Conservation (phyloP, 2,329 filamentous ascomycete species). For the Curvularia spicifera region DNA sequence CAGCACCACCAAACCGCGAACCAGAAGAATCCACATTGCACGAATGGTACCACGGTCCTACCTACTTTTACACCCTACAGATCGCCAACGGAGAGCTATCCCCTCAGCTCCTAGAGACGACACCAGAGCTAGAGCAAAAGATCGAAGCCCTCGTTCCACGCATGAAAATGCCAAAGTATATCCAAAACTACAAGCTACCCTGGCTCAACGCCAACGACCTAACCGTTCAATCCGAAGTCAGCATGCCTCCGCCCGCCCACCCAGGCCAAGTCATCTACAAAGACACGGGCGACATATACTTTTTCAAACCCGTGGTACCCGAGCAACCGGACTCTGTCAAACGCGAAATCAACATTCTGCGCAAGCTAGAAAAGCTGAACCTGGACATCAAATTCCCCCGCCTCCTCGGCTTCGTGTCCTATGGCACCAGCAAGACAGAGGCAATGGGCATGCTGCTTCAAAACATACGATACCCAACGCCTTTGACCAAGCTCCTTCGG, state of each 20-base stretch:
- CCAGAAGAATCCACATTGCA: slow-evolving; percentile 23
- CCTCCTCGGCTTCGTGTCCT: slow-evolving; percentile 20
- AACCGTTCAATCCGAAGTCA: slow-evolving; percentile 25
- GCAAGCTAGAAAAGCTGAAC: slow-evolving; percentile 14
- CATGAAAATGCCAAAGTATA: slow-evolving; percentile 28
- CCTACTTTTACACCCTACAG: slow-evolving; percentile 24
- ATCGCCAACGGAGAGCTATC: slow-evolving; percentile 12
- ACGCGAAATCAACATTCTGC: slow-evolving; percentile 26
- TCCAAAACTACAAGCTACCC: slow-evolving; percentile 24
- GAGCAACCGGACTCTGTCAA: slow-evolving; percentile 22
- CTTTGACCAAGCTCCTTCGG: slow-evolving; percentile 23
- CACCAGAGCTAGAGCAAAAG: slow-evolving; percentile 14
- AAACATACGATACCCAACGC: slow-evolving; percentile 18
- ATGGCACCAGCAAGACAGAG: slow-evolving; percentile 20
- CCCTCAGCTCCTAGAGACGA: slow-evolving; percentile 17
- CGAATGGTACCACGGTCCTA: slow-evolving; percentile 30
- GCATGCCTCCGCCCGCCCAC: slow-evolving; percentile 26
- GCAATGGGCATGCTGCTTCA: slow-evolving; percentile 23
- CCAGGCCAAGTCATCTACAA: slow-evolving; percentile 21
- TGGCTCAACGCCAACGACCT: slow-evolving; percentile 26
- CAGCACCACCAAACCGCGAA: slow-evolving; percentile 22
- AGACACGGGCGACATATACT: slow-evolving; percentile 10
- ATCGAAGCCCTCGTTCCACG: slow-evolving; percentile 22
- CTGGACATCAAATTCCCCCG: slow-evolving; percentile 22
- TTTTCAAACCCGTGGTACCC: slow-evolving; percentile 28